Evolutionary conservation across 805 yeast species (phyloP).

Genomic region (Scheffersomyces ergatensis): DNA sequence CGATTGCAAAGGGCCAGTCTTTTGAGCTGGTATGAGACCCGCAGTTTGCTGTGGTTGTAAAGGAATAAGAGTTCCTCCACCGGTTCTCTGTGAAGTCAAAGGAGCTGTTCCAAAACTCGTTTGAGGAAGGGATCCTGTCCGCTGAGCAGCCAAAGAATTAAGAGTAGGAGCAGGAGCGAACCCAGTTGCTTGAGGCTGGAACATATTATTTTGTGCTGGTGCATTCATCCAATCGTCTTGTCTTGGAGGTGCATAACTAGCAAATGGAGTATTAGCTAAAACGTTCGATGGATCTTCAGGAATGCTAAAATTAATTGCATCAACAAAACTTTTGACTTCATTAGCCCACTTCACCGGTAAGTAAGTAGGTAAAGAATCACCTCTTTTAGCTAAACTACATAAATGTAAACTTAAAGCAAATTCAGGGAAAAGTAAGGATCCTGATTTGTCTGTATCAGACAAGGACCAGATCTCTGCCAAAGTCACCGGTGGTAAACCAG

Average conservation of each 20-base stretch:
- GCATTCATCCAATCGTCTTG: constrained; percentile 24
- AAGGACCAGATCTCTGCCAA: constrained; percentile 88
- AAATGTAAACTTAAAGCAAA: constrained; percentile 89
- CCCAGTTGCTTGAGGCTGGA: constrained; percentile 41
- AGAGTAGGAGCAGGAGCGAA: constrained; percentile 18
- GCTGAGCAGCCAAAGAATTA: constrained; percentile 29
- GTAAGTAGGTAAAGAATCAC: constrained; percentile 71
- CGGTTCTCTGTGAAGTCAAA: constrained; percentile 40
- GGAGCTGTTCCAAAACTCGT: constrained; percentile 11
- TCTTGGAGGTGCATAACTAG: constrained; percentile 19
- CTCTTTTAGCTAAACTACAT: constrained; percentile 73
- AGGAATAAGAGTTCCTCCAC: constrained; percentile 43
- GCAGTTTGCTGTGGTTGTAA: constrained; percentile 72
- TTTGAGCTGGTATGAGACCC: constrained; percentile 50
- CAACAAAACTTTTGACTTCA: constrained; percentile 88
- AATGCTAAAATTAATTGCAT: constrained; percentile 76
- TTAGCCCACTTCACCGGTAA: constrained; percentile 72
- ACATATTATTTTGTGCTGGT: constrained; percentile 22
- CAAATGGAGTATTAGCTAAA: constrained; percentile 45
- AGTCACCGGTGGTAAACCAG: constrained; percentile 70
- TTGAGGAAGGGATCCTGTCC: constrained; percentile 40
- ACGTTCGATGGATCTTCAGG: constrained; percentile 53
- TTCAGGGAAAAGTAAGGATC: constrained; percentile 86
- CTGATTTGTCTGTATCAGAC: constrained; percentile 85
- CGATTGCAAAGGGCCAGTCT: constrained; percentile 31